phyloP scores from a whole-genome alignment of 495 filamentous ascomycete species.

The Podospora appendiculata region DNA sequence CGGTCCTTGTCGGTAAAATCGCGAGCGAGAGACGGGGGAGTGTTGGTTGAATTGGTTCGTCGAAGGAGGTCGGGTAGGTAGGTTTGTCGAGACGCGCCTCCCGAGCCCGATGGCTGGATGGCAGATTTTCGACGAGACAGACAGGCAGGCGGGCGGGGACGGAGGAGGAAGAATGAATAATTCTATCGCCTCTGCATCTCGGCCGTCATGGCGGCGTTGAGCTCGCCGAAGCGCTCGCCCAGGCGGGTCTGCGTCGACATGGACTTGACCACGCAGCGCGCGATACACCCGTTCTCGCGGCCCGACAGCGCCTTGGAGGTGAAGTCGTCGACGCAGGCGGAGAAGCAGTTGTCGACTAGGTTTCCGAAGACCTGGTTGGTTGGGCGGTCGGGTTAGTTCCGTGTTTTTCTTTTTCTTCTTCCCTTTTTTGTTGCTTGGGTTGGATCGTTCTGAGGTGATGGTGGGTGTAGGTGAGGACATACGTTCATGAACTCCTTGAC shows the following conservation, averaged over 20 bases:
- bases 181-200: constrained; percentile 31
- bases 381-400: constrained; percentile 2
- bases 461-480: constrained; percentile 24
- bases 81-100: too few relatives aligned
- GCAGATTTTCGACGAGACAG: too few relatives aligned
- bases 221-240: constrained; percentile 87
- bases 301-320: constrained; percentile 85
- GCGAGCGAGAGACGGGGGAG: too few relatives aligned
- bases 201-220: constrained; percentile 76
- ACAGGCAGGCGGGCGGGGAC: too few relatives aligned
- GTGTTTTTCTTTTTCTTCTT: neutral
- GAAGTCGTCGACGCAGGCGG: constrained; percentile 96
- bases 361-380: constrained; percentile 81
- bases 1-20: too few relatives aligned
- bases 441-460: neutral
- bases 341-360: constrained; percentile 92
- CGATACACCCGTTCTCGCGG: constrained; percentile 82
- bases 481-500: constrained; percentile 98
- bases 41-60: too few relatives aligned
- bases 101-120: too few relatives aligned
- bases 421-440: constrained; percentile 1
- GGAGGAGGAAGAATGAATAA: too few relatives aligned
- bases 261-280: constrained; percentile 91
- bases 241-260: constrained; percentile 80
- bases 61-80: too few relatives aligned